Conservation (phyloP, 2,329 filamentous ascomycete species). For the Myriosclerotinia duriaeana region DNA sequence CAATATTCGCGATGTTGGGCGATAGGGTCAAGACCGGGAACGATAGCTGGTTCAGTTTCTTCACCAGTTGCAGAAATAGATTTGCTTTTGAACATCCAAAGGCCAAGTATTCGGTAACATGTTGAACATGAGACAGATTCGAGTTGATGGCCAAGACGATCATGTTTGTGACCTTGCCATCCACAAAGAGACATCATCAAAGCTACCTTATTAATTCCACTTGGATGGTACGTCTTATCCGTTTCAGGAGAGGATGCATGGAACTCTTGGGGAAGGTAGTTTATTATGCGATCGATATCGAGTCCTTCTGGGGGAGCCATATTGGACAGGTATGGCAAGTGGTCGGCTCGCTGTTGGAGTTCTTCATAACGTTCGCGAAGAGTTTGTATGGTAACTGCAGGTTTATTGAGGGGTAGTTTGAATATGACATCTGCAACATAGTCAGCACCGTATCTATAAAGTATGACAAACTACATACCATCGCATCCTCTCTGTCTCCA, state of each 20-base stretch:
- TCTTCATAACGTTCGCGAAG: slow-evolving; percentile 67
- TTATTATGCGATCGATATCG: slow-evolving; percentile 51
- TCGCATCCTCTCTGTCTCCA: slow-evolving; percentile 90
- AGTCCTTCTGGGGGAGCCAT: slow-evolving; percentile 52
- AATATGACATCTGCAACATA: slow-evolving; percentile 54
- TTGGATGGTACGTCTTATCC: not conserved
- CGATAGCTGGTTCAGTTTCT: slow-evolving; percentile 56
- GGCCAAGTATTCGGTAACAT: slow-evolving; percentile 81
- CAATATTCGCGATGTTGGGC: slow-evolving; percentile 81
- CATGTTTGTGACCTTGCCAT: slow-evolving; percentile 59
- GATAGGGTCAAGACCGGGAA: slow-evolving; percentile 66
- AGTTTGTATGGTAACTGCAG: slow-evolving; percentile 55
- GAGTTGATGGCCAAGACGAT: slow-evolving; percentile 35
- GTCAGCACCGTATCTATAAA: slow-evolving; percentile 28
- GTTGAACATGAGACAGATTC: slow-evolving; percentile 66
- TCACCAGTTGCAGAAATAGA: slow-evolving; percentile 56
- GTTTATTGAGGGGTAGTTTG: slow-evolving; percentile 62
- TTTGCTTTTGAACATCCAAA: slow-evolving; percentile 91
- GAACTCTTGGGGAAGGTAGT: slow-evolving; percentile 55
- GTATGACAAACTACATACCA: slow-evolving; percentile 51
- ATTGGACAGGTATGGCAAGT: slow-evolving; percentile 62
- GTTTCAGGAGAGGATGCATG: slow-evolving; percentile 27
- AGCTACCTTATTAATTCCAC: slow-evolving; percentile 57
- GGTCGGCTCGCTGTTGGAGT: slow-evolving; percentile 53
- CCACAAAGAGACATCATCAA: slow-evolving; percentile 70